These are phyloP conservation scores for Fusarium virguliforme DNA, from an alignment of 2,329 filamentous ascomycete genomes.

Conservation along the genomic window DNA sequence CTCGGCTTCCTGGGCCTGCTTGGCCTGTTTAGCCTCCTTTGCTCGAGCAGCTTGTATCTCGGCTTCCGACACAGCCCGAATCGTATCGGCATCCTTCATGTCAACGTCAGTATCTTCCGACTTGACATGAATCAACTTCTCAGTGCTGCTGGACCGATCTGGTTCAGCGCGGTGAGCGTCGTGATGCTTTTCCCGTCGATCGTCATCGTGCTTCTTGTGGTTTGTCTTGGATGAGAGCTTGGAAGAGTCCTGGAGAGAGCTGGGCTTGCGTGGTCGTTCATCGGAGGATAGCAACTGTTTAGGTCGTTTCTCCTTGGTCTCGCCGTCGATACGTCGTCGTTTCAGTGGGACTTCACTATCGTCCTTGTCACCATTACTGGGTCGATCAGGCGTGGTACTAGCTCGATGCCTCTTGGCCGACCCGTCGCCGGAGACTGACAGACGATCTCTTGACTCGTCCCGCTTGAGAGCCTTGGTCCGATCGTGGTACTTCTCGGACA, in stretches of 20 bases:
- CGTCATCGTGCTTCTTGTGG: conserved; percentile 62
- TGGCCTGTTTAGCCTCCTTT: conserved; percentile 47
- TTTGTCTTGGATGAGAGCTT: conserved; percentile 55
- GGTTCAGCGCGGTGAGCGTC: conserved; percentile 61
- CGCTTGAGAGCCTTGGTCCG: conserved; percentile 74
- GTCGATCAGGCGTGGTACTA: conserved; percentile 71
- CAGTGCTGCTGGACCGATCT: conserved; percentile 59
- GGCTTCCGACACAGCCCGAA: conserved; percentile 50
- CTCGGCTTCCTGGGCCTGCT: conserved; percentile 41
- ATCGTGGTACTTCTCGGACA: conserved; percentile 72
- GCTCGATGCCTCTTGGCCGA: conserved; percentile 72
- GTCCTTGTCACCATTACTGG: conserved; percentile 69
- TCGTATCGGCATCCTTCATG: conserved; percentile 66
- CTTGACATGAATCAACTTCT: conserved; percentile 71
- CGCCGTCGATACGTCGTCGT: conserved; percentile 70
- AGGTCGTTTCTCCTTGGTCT: conserved; percentile 66
- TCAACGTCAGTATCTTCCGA: conserved; percentile 71
- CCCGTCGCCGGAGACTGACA: conserved; percentile 66
- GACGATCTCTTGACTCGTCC: conserved; percentile 72
- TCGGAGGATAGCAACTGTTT: conserved; percentile 65
- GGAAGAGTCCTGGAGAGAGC: conserved; percentile 59
- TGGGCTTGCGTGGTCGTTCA: conserved; percentile 62
- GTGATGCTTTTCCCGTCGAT: conserved; percentile 58
- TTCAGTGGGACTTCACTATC: conserved; percentile 68
- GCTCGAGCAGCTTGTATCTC: conserved; percentile 58